These are phyloP conservation scores for Termitomyces sp. DNA, from an alignment of 768 basidiomycete species.

Conservation along the genomic window DNA sequence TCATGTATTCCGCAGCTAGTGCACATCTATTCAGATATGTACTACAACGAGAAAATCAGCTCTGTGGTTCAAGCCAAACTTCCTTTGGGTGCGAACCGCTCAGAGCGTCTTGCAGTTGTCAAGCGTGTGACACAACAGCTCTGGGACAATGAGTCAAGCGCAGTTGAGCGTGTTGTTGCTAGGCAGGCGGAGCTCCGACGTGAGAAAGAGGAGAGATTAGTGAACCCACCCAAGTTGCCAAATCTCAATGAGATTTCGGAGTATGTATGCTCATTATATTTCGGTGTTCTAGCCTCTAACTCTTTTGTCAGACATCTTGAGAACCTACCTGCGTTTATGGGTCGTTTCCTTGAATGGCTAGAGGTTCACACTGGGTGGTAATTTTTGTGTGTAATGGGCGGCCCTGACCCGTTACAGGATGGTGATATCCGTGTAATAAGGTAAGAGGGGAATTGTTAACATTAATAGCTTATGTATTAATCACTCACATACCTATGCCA, in stretches of 20 bases:
- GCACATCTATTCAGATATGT: slow-evolving; percentile 5
- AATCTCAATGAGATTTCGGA: not conserved
- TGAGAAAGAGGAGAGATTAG: not conserved
- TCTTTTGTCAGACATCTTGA: not conserved
- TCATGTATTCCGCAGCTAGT: not conserved
- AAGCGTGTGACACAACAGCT: not conserved
- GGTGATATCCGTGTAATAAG: not conserved
- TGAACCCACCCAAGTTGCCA: not conserved
- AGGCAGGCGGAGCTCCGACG: not conserved
- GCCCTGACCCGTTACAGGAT: not conserved
- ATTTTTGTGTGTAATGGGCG: not conserved
- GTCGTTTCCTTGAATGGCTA: not conserved
- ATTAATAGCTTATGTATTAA: no score
- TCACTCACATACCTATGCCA: not conserved
- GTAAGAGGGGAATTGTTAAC: not conserved
- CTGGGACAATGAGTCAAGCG: not conserved
- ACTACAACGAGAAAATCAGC: not conserved
- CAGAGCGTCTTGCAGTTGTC: not conserved
- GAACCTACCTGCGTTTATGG: not conserved
- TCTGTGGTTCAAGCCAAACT: not conserved
- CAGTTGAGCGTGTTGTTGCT: not conserved
- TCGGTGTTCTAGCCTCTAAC: not conserved
- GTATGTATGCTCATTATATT: not conserved
- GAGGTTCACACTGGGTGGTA: not conserved
- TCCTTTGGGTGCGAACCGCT: not conserved